Conservation (phyloP, 73 alveolate species). For the Blepharisma stoltei region DNA sequence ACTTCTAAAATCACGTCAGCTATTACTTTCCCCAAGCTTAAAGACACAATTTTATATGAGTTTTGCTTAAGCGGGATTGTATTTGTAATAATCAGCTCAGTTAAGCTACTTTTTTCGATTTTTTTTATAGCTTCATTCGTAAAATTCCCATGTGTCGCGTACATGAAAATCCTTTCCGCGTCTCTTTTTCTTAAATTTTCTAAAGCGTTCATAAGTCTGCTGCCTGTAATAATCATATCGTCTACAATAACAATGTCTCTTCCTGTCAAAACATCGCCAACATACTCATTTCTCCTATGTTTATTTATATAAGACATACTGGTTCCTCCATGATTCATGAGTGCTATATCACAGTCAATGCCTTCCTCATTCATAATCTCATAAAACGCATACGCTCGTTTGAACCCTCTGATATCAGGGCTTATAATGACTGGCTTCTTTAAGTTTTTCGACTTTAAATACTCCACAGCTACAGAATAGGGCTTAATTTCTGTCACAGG, state of each 20-base stretch:
- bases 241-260: conserved; percentile 20
- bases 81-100: conserved; percentile 12
- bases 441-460: background rate
- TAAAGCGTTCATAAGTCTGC: background rate
- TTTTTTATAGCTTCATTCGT: background rate
- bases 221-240: conserved; percentile 25
- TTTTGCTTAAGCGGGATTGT: background rate
- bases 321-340: background rate
- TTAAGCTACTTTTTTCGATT: conserved; percentile 12
- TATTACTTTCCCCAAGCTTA: background rate
- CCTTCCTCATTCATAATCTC: background rate
- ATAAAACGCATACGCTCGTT: background rate
- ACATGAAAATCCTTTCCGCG: conserved; percentile 2
- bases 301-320: background rate
- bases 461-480: background rate
- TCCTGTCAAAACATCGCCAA: conserved; percentile 4
- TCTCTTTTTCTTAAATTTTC: conserved; percentile 20
- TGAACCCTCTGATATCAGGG: conserved; percentile 5
- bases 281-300: background rate
- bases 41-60: background rate
- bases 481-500: conserved; percentile 22
- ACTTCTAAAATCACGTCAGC: conserved; percentile 7
- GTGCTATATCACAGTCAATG: conserved; percentile 6
- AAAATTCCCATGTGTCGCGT: background rate
- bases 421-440: conserved; percentile 5